Conservation (phyloP, 2,329 filamentous ascomycete species). For the Falciphora oryzae region DNA sequence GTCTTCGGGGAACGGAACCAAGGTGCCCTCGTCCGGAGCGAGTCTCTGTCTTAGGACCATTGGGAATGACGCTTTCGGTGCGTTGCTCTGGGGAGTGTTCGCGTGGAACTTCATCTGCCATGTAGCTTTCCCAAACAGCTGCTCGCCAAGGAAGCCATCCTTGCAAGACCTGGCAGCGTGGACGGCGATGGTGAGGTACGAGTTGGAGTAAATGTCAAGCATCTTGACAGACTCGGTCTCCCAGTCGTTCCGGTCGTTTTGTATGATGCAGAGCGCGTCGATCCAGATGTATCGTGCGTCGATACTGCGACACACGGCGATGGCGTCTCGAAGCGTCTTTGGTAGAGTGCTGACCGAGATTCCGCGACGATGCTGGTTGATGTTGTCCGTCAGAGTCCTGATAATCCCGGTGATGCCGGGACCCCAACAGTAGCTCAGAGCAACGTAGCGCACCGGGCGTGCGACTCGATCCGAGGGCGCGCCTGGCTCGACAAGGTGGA, state of each 20-base stretch:
- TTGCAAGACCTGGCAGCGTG: conserved; percentile 9
- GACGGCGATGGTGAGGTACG: conserved; percentile 19
- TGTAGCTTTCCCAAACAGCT: not conserved
- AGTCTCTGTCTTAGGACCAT: not conserved
- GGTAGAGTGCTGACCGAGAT: conserved; percentile 12
- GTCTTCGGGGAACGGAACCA: not conserved
- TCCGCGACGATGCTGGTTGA: conserved; percentile 10
- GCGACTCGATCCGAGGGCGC: not conserved
- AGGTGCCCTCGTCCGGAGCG: not conserved
- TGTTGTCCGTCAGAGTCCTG: conserved; percentile 12
- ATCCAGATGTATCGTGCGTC: conserved; percentile 25
- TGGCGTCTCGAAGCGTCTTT: conserved; percentile 21
- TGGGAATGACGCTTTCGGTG: not conserved
- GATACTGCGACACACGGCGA: conserved; percentile 20
- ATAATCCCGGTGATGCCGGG: conserved; percentile 12
- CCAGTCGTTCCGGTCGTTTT: conserved; percentile 20
- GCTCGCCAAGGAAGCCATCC: conserved; percentile 12
- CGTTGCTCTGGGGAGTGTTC: no score
- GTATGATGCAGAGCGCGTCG: conserved; percentile 27
- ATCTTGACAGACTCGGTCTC: conserved; percentile 19
- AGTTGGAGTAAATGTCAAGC: conserved; percentile 20
- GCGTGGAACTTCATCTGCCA: conserved; percentile 1
- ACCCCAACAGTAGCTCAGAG: conserved; percentile 24
- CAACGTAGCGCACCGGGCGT: conserved; percentile 15
- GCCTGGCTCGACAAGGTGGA: not conserved